These are phyloP conservation scores for Trametes pubescens DNA, from an alignment of 1,284 basidiomycete species.

Conservation along the genomic window DNA sequence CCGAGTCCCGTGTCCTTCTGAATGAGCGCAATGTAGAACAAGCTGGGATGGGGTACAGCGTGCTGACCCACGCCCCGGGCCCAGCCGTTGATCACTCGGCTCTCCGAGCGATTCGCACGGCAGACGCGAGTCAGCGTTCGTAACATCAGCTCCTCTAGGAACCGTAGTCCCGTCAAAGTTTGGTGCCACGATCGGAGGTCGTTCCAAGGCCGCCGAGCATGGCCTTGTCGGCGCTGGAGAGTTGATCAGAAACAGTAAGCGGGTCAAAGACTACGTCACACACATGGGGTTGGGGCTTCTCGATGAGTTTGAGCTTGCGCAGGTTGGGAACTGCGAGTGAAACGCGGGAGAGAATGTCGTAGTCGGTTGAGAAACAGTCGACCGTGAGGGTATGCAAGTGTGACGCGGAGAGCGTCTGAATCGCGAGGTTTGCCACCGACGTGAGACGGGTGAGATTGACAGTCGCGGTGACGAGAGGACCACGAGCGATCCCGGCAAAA, in stretches of 20 bases:
- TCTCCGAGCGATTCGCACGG: background rate
- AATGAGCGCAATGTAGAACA: slow-evolving; percentile 8
- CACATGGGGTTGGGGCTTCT: slow-evolving; percentile 11
- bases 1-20: background rate
- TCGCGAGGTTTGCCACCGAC: background rate
- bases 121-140: background rate
- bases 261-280: background rate
- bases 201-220: slow-evolving; percentile 5
- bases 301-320: slow-evolving; percentile 14
- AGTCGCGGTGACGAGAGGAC: slow-evolving; percentile 1
- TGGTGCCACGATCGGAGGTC: background rate
- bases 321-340: slow-evolving; percentile 2
- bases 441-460: slow-evolving; percentile 15
- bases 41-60: slow-evolving; percentile 2
- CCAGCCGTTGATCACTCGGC: slow-evolving; percentile 1
- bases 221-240: background rate
- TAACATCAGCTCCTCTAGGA: slow-evolving; percentile 1
- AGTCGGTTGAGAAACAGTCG: slow-evolving; percentile 11
- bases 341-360: slow-evolving; percentile 8
- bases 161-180: background rate
- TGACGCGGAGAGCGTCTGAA: background rate
- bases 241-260: background rate
- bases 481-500: background rate
- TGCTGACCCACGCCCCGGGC: slow-evolving; percentile 1
- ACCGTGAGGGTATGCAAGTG: slow-evolving; percentile 9